phyloP scores from a whole-genome alignment of 257 asterid species.

The Petunia secreta region DNA sequence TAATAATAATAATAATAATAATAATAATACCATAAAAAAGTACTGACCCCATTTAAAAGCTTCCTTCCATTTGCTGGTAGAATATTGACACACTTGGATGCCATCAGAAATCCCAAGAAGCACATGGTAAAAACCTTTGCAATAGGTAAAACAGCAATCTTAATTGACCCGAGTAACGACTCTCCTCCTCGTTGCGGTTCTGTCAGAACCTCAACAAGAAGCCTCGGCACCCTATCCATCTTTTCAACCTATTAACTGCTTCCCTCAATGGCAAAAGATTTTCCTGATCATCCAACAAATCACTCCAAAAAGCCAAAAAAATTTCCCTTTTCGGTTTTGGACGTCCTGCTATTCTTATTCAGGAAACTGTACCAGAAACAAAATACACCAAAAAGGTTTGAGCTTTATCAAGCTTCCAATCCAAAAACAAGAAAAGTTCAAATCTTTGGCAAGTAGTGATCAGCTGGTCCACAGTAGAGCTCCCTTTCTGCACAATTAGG shows the following conservation, averaged over 20 bases:
- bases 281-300: neutral
- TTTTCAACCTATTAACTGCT: slow-evolving; percentile 8
- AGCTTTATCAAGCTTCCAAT: neutral
- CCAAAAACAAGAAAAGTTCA: slow-evolving; percentile 7
- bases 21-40: neutral
- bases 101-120: slow-evolving; percentile 90
- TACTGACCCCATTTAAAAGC: slow-evolving; percentile 92
- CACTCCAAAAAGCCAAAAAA: neutral
- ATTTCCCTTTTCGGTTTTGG: neutral
- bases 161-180: slow-evolving; percentile 70
- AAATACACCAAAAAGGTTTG: neutral
- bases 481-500: neutral
- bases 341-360: neutral
- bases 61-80: slow-evolving; percentile 88
- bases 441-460: neutral
- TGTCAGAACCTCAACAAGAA: slow-evolving; percentile 60
- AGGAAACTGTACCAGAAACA: slow-evolving; percentile 8
- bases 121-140: slow-evolving; percentile 95
- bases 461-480: slow-evolving; percentile 6
- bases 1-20: neutral
- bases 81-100: slow-evolving; percentile 86
- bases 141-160: slow-evolving; percentile 91
- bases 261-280: neutral
- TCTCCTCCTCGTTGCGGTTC: slow-evolving; percentile 83
- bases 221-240: slow-evolving; percentile 65